Evolutionary conservation across 176 grass and related monocot genomes (phyloP), one percentile per base, ranked within the genome.

Genomic region (Sorghum bicolor): DNA sequence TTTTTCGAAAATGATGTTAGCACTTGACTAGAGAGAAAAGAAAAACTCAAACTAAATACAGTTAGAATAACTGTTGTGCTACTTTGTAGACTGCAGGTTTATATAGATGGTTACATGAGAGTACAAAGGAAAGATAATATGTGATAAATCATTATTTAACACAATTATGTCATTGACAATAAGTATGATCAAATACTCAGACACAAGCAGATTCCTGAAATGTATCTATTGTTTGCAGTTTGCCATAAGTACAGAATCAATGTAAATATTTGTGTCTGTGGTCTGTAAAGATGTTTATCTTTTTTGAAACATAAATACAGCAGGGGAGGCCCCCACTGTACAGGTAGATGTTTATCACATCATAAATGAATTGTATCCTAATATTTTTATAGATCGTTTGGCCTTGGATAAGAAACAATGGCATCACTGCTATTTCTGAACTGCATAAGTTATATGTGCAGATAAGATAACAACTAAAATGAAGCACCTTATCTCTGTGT

Each of bases 401-500:
- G 50, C 11, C 67, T 61, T 32, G 17, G 40, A 63, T 73, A 38
- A 63, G 6, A 72, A 73, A 71, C 16, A 63, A 62, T 19, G 22
- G 15, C 25, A 84, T 62, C 1, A 7, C n/a, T 26, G 45, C 50
- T 80, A 72, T 43, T 70, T 81, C 52, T 24, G 25, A 44, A 89
- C 41, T 45, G 19, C 41, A 79, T 63, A 81, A 9, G 9, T 82
- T 69, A 12, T 88, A 31, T 38, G 4, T 36, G 13, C 67, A 72
- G 33, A 74, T 72, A 76, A 72, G 33, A 74, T 72, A 76, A 60
- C 31, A 86, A 77, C 31, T 38, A 2, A 41, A 75, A 29, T 65
- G 14, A 16, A 72, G 45, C 72, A 98, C 95, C 92, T 93, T 98
- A 83, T 98, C 95, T 80, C 78, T 93, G 80, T 98, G 95, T 32